These are phyloP conservation scores for Termitomyces sp. DNA, from an alignment of 768 basidiomycete species.

Conservation along the genomic window DNA sequence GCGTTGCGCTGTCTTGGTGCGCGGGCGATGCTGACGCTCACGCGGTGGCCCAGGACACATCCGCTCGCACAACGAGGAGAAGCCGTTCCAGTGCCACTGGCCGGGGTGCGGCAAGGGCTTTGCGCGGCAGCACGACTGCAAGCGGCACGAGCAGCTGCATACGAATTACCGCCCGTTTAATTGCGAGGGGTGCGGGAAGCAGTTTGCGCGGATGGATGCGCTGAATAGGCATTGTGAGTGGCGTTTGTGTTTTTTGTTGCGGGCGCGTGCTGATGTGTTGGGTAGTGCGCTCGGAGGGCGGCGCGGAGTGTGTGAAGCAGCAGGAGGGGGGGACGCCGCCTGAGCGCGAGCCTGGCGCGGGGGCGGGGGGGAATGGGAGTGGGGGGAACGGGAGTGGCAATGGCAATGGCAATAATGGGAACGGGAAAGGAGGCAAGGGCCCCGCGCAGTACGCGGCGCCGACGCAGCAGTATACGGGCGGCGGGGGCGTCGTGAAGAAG, in stretches of 20 bases:
- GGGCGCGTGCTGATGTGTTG: not conserved
- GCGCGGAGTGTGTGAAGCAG: conserved; percentile 60
- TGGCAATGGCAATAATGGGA: not conserved
- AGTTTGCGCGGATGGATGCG: conserved; percentile 93
- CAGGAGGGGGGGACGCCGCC: conserved; percentile 20
- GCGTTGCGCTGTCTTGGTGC: no score
- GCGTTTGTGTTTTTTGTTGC: not conserved
- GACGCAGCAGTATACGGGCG: not conserved
- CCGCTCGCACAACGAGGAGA: conserved; percentile 91
- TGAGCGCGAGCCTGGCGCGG: no score
- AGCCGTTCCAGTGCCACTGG: conserved; percentile 93
- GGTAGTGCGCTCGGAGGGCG: conserved; percentile 75
- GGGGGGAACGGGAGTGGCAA: no score
- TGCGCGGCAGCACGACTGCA: conserved; percentile 93
- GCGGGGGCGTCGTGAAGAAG: conserved; percentile 1
- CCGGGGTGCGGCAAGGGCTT: conserved; percentile 94
- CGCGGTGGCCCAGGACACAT: no score
- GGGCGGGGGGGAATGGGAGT: no score
- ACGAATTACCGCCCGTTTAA: conserved; percentile 89
- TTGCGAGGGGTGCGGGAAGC: conserved; percentile 90
- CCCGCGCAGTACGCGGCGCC: not conserved
- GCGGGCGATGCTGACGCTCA: no score
- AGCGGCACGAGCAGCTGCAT: conserved; percentile 92
- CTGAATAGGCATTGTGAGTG: conserved; percentile 86
- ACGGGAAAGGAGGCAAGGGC: not conserved